A percentile compares a stretch with the other conserved stretches of the same genome.
These are phyloP conservation scores for Chlamydomonas sp. DNA, from an alignment of 139 green algal species.

Conservation along the genomic window DNA sequence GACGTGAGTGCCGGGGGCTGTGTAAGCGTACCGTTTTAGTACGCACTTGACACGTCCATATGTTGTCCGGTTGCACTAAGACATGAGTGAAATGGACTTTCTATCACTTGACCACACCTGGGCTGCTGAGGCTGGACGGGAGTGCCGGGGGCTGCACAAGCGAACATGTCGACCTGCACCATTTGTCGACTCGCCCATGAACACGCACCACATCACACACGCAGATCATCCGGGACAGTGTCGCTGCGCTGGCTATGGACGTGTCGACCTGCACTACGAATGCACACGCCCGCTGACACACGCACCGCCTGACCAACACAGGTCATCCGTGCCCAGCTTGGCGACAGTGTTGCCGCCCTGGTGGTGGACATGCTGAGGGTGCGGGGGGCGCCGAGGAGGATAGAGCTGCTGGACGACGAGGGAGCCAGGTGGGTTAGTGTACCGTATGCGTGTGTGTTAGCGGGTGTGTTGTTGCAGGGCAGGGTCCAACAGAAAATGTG, in stretches of 20 bases:
- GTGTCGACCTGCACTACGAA: too few relatives aligned
- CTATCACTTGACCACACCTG: not conserved
- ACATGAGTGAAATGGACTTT: too few relatives aligned
- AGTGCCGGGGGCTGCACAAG: not conserved
- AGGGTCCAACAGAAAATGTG: not conserved
- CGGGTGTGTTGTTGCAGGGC: not conserved
- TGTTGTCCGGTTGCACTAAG: too few relatives aligned
- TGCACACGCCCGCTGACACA: not conserved
- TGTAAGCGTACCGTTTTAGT: too few relatives aligned
- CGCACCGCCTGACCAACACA: conserved; percentile 47
- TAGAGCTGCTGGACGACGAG: conserved; percentile 87
- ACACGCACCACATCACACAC: too few relatives aligned
- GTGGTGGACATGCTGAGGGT: conserved; percentile 79
- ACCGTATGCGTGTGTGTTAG: too few relatives aligned
- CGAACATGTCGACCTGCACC: too few relatives aligned
- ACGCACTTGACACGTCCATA: too few relatives aligned
- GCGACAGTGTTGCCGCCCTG: conserved; percentile 62
- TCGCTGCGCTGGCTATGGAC: too few relatives aligned
- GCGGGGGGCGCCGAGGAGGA: conserved; percentile 64
- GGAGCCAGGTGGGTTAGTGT: conserved; percentile 60
- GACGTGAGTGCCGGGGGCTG: not conserved
- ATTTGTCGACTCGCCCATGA: too few relatives aligned
- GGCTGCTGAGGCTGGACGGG: conserved; percentile 13
- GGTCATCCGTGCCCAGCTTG: conserved; percentile 74
- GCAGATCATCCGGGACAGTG: too few relatives aligned